Conservation (phyloP, 495 filamentous ascomycete genomes). For the Elaphomyces granulatus region DNA sequence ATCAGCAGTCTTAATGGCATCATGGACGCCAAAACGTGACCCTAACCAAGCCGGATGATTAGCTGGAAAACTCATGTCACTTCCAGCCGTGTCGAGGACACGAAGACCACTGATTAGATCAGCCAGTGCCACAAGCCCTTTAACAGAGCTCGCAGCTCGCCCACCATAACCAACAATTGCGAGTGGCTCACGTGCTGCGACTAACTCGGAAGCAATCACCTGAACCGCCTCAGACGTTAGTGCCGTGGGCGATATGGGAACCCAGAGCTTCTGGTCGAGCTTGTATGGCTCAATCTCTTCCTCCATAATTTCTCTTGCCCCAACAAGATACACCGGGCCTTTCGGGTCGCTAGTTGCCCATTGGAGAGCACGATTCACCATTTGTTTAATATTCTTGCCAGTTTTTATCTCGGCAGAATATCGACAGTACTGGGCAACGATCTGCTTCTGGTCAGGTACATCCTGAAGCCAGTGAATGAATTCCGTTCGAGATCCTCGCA, state of each 20-base stretch:
- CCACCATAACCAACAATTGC: conserved; percentile 76
- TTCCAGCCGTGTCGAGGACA: conserved; percentile 78
- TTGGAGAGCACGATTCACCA: conserved; percentile 80
- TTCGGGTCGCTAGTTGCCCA: conserved; percentile 71
- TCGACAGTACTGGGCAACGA: conserved; percentile 86
- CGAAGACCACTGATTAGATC: conserved; percentile 64
- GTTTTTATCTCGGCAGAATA: conserved; percentile 84
- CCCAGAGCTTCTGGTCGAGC: conserved; percentile 61
- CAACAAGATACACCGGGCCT: conserved; percentile 76
- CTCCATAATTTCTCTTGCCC: conserved; percentile 82
- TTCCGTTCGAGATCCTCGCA: conserved; percentile 76
- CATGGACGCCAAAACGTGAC: conserved; percentile 61
- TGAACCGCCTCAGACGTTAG: conserved; percentile 50
- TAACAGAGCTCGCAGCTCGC: conserved; percentile 53
- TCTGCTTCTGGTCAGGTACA: conserved; percentile 87
- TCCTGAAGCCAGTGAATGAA: conserved; percentile 99
- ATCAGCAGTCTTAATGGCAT: conserved; percentile 60
- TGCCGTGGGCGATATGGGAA: conserved; percentile 59
- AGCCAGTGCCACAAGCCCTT: conserved; percentile 62
- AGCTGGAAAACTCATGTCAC: conserved; percentile 92
- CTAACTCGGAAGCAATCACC: conserved; percentile 55
- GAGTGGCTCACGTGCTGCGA: conserved; percentile 59
- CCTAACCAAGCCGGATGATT: conserved; percentile 64
- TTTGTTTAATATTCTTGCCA: conserved; percentile 88
- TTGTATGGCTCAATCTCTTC: conserved; percentile 75